Evolutionary conservation across 352 stramenopile genomes (phyloP).

Genomic region (Phytophthora gonapodyides): DNA sequence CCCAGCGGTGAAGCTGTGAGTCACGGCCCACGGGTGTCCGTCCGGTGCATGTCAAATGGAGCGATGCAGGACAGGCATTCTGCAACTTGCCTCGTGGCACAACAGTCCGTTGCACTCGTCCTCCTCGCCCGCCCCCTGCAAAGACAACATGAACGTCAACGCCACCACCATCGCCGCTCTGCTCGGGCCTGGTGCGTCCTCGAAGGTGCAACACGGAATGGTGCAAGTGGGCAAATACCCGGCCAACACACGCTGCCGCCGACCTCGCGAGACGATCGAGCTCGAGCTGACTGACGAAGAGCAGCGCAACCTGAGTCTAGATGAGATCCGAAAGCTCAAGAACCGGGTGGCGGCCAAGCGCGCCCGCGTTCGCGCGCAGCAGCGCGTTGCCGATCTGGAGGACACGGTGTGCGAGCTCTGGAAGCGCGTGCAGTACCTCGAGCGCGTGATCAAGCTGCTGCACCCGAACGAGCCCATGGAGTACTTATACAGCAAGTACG

Average conservation of each 20-base stretch:
- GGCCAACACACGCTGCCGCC: slow-evolving; percentile 32
- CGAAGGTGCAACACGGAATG: slow-evolving; percentile 24
- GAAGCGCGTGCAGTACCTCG: slow-evolving; percentile 63
- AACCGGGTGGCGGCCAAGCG: slow-evolving; percentile 70
- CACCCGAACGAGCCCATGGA: slow-evolving; percentile 40
- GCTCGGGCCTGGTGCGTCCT: slow-evolving; percentile 26
- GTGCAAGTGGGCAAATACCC: slow-evolving; percentile 41
- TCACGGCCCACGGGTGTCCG: too few species aligned
- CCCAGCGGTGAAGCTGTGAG: slow-evolving; percentile 3
- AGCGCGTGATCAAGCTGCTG: slow-evolving; percentile 46
- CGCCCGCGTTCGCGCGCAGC: slow-evolving; percentile 56
- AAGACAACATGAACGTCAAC: slow-evolving; percentile 30
- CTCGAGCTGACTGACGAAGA: slow-evolving; percentile 61
- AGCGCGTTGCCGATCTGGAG: slow-evolving; percentile 55
- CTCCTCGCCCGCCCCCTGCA: neutral
- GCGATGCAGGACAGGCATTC: slow-evolving; percentile 13
- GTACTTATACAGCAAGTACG: slow-evolving; percentile 52
- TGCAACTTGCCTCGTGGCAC: slow-evolving; percentile 24
- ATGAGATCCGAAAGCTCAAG: slow-evolving; percentile 70
- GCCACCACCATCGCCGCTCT: slow-evolving; percentile 32
- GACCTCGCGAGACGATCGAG: slow-evolving; percentile 50
- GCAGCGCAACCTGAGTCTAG: slow-evolving; percentile 38
- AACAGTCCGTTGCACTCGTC: slow-evolving; percentile 19
- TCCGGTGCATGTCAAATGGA: slow-evolving; percentile 15
- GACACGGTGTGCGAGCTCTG: slow-evolving; percentile 59